A percentile compares a stretch with the other conserved stretches of the same genome.
Evolutionary conservation across 306 rosid species (phyloP).

Genomic region (Begonia masoniana): DNA sequence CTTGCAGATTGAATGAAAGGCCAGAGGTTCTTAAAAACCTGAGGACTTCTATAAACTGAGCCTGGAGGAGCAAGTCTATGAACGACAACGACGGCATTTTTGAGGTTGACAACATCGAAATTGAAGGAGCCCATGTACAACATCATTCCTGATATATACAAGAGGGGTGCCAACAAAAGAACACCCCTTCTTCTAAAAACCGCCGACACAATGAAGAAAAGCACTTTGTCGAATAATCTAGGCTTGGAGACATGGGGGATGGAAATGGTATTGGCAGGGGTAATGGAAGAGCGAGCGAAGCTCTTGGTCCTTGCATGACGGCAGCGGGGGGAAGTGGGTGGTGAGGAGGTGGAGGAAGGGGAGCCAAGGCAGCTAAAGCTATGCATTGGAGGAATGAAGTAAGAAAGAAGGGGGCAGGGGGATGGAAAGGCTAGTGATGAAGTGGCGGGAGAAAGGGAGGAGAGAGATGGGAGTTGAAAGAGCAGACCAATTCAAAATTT

Average conservation of each 20-base stretch:
- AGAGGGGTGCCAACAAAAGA: conserved; percentile 71
- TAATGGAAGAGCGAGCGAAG: conserved; percentile 6
- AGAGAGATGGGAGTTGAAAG: too few species aligned
- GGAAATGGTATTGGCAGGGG: conserved; percentile 1
- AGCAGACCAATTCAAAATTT: too few species aligned
- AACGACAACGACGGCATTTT: conserved; percentile 45
- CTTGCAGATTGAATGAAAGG: conserved; percentile 53
- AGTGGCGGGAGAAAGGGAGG: too few species aligned
- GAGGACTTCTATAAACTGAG: conserved; percentile 73
- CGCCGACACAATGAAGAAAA: conserved; percentile 44
- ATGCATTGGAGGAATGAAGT: conserved; percentile 30
- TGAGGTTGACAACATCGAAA: conserved; percentile 55
- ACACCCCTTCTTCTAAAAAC: conserved; percentile 62
- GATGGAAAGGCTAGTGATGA: too few species aligned
- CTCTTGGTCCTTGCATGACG: conserved; percentile 55
- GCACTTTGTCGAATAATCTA: conserved; percentile 37
- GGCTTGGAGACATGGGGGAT: conserved; percentile 24
- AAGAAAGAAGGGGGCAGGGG: too few species aligned
- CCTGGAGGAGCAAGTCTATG: conserved; percentile 55
- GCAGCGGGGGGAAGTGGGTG: conserved; percentile 62
- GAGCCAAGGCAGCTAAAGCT: conserved; percentile 59
- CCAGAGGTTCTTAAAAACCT: conserved; percentile 68
- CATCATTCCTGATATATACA: conserved; percentile 81
- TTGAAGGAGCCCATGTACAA: conserved; percentile 78
- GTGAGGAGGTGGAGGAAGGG: conserved; percentile 30